Evolutionary conservation across 1,284 basidiomycete genomes (phyloP), one percentile per base, ranked within the genome.

Genomic region (Neonothopanus nambi): DNA sequence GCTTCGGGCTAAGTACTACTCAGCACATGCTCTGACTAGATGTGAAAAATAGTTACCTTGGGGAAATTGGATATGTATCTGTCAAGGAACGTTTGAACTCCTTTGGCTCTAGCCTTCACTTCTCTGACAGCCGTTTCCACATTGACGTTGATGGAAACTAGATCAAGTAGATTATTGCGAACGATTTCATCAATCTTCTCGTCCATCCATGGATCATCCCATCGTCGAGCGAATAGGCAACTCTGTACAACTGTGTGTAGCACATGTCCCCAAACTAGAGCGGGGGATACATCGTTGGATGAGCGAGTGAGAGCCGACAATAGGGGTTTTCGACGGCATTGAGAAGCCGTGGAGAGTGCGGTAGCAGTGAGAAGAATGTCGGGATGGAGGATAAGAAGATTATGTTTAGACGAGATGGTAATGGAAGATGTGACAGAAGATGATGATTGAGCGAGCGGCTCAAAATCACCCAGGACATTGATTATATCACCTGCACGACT

Each of bases 331-430:
- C 95, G 84, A 6, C 82, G 72, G 66, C 95, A 98, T 57, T 87
- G 82, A 3, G 89, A 78, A 0, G 93, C 84, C 56, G 85, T 89
- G 3, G 93, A 87, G 20, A 97, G 84, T 0, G 90, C 81, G 0
- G 95, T 96, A 37, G 93, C 89, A 1, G 95, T 95, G 43, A 97
- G 70, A 47, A 98, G 86, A 41, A 92, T 72, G 68, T 98, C 95
- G 67, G 95, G 95, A 64, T 97, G 92, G 40, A 87, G 85, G 56
- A 98, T 87, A 52, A 97, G 70, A 38, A 85, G 67, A 63, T 90
- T 88, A 4, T 71, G 58, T 44, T 76, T 75, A 13, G 82, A 75
- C 5, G 79, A 81, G 44, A 91, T 75, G 2, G 71, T 69, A 40
- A 90, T 85, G 15, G 68, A 67, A n/a, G 67, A 73, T n/a, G 68